phyloP scores from a whole-genome alignment of 139 green algal genomes.

The Dunaliella primolecta region DNA sequence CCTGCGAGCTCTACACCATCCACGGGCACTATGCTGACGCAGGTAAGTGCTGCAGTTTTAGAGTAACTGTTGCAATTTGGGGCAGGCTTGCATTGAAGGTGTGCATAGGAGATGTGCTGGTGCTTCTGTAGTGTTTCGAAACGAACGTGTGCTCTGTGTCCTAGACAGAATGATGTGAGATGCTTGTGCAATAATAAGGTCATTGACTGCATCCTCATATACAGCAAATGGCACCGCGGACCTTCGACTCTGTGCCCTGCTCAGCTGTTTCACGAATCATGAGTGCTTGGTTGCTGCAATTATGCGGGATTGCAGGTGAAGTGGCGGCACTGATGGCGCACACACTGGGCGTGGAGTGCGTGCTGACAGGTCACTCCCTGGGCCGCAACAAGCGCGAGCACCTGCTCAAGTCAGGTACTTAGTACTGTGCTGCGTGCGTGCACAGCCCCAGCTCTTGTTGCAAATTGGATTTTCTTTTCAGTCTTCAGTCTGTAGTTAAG shows the following conservation, averaged over 20 bases:
- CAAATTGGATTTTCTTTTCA: too few species aligned
- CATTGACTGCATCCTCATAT: too few species aligned
- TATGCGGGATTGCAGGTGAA: too few species aligned
- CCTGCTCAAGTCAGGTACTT: constrained; percentile 60
- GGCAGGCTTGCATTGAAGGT: neutral
- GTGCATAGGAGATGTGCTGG: neutral
- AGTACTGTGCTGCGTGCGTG: too few species aligned
- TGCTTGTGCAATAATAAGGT: too few species aligned
- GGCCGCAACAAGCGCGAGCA: constrained; percentile 94
- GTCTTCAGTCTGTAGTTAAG: too few species aligned
- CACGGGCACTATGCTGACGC: constrained; percentile 88
- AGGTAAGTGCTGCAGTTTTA: constrained; percentile 41
- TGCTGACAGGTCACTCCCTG: constrained; percentile 88
- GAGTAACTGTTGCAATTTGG: neutral
- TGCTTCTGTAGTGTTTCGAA: neutral
- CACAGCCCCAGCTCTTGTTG: too few species aligned
- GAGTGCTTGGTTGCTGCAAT: too few species aligned
- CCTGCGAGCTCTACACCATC: constrained; percentile 59
- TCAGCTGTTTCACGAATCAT: too few species aligned
- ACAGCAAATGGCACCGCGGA: too few species aligned
- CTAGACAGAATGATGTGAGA: too few species aligned
- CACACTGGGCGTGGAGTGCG: constrained; percentile 85
- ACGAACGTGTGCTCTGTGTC: neutral
- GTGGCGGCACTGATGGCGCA: constrained; percentile 67
- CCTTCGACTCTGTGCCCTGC: too few species aligned